A percentile compares a stretch with the other conserved stretches of the same genome.
Conservation (phyloP, 352 stramenopile genomes). For the Phytopythium oedochilum region DNA sequence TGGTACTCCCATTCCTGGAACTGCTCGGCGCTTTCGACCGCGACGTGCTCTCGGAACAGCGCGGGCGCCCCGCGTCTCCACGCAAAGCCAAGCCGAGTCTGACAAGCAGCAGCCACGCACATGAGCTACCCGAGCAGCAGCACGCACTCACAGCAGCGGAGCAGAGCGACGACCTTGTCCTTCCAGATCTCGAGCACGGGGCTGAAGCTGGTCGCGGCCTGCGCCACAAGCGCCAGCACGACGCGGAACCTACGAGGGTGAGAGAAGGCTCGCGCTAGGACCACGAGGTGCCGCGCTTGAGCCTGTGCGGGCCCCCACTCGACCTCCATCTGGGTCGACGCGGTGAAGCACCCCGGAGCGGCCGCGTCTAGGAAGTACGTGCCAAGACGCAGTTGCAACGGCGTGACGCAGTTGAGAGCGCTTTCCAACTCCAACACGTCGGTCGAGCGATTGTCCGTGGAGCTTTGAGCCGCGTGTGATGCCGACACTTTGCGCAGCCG, state of each 20-base stretch:
- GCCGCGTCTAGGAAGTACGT: conserved; percentile 29
- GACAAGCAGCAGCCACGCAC: not conserved
- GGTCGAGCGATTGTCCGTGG: not conserved
- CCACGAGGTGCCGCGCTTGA: conserved; percentile 21
- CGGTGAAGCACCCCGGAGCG: conserved; percentile 16
- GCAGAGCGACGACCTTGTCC: conserved; percentile 15
- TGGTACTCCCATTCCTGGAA: conserved; percentile 35
- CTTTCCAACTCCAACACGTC: conserved; percentile 10
- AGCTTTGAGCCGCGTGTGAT: not conserved
- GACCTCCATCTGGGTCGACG: conserved; percentile 20
- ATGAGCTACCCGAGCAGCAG: not conserved
- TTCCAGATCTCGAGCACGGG: conserved; percentile 40
- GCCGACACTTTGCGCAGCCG: not conserved
- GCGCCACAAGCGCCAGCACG: conserved; percentile 46
- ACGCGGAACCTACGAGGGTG: conserved; percentile 22
- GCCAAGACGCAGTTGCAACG: conserved; percentile 41
- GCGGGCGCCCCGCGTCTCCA: conserved; percentile 9
- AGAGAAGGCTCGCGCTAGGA: conserved; percentile 31
- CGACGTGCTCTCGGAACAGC: conserved; percentile 14
- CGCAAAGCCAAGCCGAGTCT: conserved; percentile 9
- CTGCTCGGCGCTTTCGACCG: conserved; percentile 19
- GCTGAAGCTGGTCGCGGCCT: conserved; percentile 22
- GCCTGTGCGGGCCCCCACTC: conserved; percentile 26
- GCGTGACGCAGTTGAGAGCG: conserved; percentile 14
- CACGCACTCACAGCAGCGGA: no score